Evolutionary conservation across 2,329 filamentous ascomycete genomes (phyloP).

Genomic region (Paraphaeosphaeria minitans): DNA sequence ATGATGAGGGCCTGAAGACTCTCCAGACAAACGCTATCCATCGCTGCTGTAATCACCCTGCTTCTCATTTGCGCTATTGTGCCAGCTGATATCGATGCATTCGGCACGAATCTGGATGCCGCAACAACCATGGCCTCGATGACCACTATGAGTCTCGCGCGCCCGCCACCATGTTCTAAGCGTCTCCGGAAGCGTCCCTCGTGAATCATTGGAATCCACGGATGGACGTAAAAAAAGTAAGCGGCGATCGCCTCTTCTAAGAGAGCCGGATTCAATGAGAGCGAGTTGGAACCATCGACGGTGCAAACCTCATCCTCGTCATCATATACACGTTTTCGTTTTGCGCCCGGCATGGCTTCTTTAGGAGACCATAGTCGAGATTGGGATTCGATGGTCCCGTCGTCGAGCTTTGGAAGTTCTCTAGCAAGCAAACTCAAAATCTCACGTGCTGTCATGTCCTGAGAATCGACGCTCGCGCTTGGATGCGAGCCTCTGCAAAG

Average conservation of each 20-base stretch:
- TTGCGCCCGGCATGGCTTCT: slow-evolving; percentile 3
- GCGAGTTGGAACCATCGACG: not conserved
- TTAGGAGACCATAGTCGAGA: slow-evolving; percentile 8
- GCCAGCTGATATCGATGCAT: not conserved
- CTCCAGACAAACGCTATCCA: slow-evolving; percentile 18
- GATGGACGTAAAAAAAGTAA: slow-evolving; percentile 23
- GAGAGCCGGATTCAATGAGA: not conserved
- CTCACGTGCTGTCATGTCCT: slow-evolving; percentile 13
- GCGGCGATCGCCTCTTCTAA: slow-evolving; percentile 15
- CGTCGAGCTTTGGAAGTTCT: slow-evolving; percentile 23
- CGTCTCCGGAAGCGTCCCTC: slow-evolving; percentile 19
- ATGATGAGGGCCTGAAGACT: slow-evolving; percentile 22
- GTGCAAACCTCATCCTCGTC: not conserved
- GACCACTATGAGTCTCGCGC: slow-evolving; percentile 12
- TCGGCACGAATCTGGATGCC: slow-evolving; percentile 20
- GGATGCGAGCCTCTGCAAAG: not conserved
- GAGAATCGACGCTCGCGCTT: not conserved
- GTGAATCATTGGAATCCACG: slow-evolving; percentile 27
- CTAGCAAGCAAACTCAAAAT: slow-evolving; percentile 20
- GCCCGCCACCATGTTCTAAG: slow-evolving; percentile 7
- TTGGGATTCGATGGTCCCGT: not conserved
- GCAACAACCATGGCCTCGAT: slow-evolving; percentile 21
- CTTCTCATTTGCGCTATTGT: slow-evolving; percentile 1
- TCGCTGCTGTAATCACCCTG: slow-evolving; percentile 20
- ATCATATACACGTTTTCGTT: slow-evolving; percentile 18